Base-by-base conservation (phyloP, 768 basidiomycete species). In the Suillus brevipes region DNA sequence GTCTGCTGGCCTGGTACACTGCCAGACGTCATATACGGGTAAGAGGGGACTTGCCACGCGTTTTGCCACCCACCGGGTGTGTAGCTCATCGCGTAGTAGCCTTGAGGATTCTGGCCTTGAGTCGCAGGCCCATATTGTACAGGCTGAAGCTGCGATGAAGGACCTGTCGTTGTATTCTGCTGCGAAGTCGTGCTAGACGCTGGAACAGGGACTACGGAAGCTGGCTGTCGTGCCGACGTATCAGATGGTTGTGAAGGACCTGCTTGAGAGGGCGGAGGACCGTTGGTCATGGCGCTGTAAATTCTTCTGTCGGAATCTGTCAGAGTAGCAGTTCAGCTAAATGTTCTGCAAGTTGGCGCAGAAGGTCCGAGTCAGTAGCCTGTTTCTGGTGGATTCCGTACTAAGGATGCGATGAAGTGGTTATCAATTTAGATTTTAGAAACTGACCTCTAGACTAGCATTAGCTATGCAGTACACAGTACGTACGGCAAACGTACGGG, bases 221-320 rank as follows among this genome's bases (percentile, higher is more conserved):
- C 18, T 16, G 58, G 68, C 42, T 58, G 59, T 45, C 65, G 64
- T 10, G 45, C 31, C 34, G 55, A 31, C 4, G 64, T 55, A 63
- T 69, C 70, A 5, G 66, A 61, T 18, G 63, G 4, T 28, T 73
- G 71, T 20, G 81, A 79, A 23, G 81, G 76, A 9, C 78, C 79
- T 25, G 84, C 79, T 60, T 78, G 80, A 13, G 78, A 75, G 5
- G 82, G 69, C 43, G 79, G 79, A 36, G 79, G 79, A 58, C 79
- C 81, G 66, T 76, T 78, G 45, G 78, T 77, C 81, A 81, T 83
- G 25, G 53, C 66, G 37, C 10, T 47, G 14, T 47, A 36, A 20
- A 20, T 36, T 55, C 31, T 36, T 55, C 18, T 50, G 16, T 25
- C 23, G 14, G 23, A 50, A 50, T 25, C 3, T 55, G 20, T 55